Base-by-base conservation (phyloP, 371 early-diverging fungal species). In the Zancudomyces culisetae region DNA sequence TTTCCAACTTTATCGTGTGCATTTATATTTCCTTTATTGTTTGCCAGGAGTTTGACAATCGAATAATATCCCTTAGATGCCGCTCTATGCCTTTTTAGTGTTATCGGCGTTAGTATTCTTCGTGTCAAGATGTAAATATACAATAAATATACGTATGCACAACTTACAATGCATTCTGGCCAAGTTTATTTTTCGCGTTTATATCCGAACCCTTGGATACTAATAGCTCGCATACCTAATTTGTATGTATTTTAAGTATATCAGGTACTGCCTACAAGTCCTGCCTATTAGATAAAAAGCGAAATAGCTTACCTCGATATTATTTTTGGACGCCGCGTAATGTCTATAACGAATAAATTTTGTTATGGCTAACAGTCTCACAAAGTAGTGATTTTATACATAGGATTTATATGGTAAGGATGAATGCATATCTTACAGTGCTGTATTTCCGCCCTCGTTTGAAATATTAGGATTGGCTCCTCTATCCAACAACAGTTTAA, bases 321-420 rank as follows among this genome's bases (percentile, higher is more conserved):
- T 18, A n/a, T 29, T 29, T 48, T 48, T 48, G 27, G 48, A 48
- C n/a, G 48, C 48, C 4, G 4, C 27, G 27, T 48, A 48, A n/a
- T 48, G 48, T 19, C 35, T 35, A 35, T 15, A 35, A 35, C 6
- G 15, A 15, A 10, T 10, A 35, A 35, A 35, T 6, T 35, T 6
- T 35, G 35, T 35, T 35, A n/a, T n/a, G n/a, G n/a, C n/a, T n/a
- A n/a, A n/a, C n/a, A n/a, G n/a, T n/a, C n/a, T n/a, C n/a, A n/a
- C n/a, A n/a, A n/a, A n/a, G n/a, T n/a, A n/a, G n/a, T n/a, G n/a
- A n/a, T n/a, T n/a, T n/a, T n/a, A n/a, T n/a, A n/a, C n/a, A 35
- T 15, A 35, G 15, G 6, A 35, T 35, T 35, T 35, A 15, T 35
- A 35, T 35, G 35, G 35, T 35, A 15, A 15, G 35, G 10, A 35